These are phyloP conservation scores for Irpex sp. DNA, from an alignment of 1,284 basidiomycete species.

Conservation along the genomic window DNA sequence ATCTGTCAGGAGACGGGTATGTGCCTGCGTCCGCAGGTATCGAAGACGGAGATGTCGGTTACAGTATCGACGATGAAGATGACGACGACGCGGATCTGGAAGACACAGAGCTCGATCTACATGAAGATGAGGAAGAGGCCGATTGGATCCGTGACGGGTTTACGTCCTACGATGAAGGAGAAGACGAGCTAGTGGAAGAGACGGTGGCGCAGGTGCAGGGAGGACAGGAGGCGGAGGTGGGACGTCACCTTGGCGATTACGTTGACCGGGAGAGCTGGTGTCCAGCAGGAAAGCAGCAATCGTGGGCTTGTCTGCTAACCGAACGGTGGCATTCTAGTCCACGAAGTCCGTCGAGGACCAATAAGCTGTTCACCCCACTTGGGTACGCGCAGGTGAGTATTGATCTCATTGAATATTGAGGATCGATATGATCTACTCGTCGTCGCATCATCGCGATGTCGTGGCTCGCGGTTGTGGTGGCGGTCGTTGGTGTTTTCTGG, in stretches of 20 bases:
- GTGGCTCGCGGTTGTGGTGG: neutral
- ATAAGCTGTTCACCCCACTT: conserved; percentile 69
- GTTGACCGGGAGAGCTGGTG: conserved; percentile 33
- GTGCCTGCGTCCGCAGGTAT: conserved; percentile 19
- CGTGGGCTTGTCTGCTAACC: conserved; percentile 58
- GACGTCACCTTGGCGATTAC: conserved; percentile 42
- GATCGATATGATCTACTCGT: neutral
- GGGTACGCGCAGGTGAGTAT: conserved; percentile 75
- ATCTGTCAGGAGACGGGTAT: conserved; percentile 47
- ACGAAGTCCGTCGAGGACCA: conserved; percentile 68
- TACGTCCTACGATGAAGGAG: neutral
- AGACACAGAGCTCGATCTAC: neutral
- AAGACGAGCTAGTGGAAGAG: neutral
- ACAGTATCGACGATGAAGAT: conserved; percentile 5
- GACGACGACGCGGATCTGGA: conserved; percentile 7
- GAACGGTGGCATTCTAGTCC: conserved; percentile 61
- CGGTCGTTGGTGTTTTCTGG: conserved; percentile 2
- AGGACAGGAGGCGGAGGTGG: neutral
- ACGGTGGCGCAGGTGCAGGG: neutral
- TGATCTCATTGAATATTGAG: neutral
- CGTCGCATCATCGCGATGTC: neutral
- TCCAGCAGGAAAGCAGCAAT: conserved; percentile 46
- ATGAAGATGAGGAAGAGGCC: conserved; percentile 3
- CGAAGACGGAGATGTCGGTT: conserved; percentile 25
- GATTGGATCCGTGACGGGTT: conserved; percentile 32